phyloP scores from a whole-genome alignment of 139 green algal species.

The Micractinium sp. region DNA sequence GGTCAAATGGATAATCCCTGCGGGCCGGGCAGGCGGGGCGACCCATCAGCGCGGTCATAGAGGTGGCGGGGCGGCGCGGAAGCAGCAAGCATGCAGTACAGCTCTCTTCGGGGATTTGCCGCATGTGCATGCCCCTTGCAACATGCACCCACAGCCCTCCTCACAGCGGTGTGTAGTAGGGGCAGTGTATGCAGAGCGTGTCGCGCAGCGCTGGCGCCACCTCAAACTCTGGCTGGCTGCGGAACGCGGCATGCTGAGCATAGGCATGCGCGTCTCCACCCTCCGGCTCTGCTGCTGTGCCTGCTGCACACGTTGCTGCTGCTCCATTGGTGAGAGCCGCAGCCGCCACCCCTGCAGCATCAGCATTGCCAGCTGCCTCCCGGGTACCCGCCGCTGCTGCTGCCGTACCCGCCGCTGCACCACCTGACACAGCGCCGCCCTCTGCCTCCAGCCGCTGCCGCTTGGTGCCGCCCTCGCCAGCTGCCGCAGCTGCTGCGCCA shows the following conservation, averaged over 20 bases:
- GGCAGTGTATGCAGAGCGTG: slow-evolving; percentile 52
- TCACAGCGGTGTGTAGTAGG: slow-evolving; percentile 35
- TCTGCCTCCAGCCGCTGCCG: slow-evolving; percentile 5
- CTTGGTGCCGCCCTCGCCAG: slow-evolving; percentile 14
- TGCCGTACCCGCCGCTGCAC: neutral
- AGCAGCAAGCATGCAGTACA: neutral
- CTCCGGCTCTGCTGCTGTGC: neutral
- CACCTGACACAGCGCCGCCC: neutral
- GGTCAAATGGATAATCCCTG: slow-evolving; percentile 52
- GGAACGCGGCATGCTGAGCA: slow-evolving; percentile 2
- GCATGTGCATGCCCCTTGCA: neutral
- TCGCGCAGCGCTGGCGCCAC: slow-evolving; percentile 9
- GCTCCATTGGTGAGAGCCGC: too few species aligned
- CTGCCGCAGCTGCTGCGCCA: neutral
- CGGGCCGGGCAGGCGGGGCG: neutral
- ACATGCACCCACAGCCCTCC: neutral
- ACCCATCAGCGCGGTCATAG: neutral
- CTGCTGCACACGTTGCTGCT: neutral
- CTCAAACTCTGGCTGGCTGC: neutral
- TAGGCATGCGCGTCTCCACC: neutral
- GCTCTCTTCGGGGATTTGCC: neutral
- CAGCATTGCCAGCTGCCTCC: neutral
- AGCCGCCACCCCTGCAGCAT: neutral
- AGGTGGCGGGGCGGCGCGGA: neutral
- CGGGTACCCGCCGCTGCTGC: neutral